Conservation (phyloP, 768 basidiomycete genomes). For the Mrakia frigida region DNA sequence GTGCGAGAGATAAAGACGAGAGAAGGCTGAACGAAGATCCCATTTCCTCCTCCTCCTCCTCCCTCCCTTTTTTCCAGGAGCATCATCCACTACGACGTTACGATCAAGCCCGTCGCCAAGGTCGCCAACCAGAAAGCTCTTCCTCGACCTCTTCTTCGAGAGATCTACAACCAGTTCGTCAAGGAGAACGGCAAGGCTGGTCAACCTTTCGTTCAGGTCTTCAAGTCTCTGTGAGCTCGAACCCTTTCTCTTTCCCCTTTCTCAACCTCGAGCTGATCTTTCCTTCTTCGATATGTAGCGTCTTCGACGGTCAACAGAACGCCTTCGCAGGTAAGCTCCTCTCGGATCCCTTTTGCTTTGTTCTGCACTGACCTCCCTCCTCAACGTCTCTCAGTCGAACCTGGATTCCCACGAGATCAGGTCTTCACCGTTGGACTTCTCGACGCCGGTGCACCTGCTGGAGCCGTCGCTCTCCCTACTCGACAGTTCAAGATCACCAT, state of each 20-base stretch:
- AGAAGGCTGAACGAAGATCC: not conserved
- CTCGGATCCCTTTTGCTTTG: no score
- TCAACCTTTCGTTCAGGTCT: not conserved
- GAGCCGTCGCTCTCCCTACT: constrained; percentile 2
- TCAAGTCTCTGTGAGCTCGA: constrained; percentile 6
- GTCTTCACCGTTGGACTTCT: not conserved
- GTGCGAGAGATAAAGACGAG: not conserved
- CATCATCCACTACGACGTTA: not conserved
- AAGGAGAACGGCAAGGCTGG: not conserved
- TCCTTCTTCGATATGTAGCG: not conserved
- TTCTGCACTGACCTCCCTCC: no score
- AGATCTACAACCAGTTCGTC: constrained; percentile 4
- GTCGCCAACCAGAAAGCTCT: constrained; percentile 9
- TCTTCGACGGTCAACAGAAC: constrained; percentile 3
- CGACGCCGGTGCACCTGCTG: not conserved
- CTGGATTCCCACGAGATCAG: not conserved
- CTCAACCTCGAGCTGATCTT: no score
- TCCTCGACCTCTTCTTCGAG: constrained; percentile 1
- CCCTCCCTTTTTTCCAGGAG: not conserved
- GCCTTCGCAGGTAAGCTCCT: not conserved
- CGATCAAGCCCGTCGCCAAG: constrained; percentile 3
- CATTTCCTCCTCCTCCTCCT: not conserved
- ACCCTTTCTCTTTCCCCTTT: no score
- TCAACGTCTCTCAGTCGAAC: not conserved
- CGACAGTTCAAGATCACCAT: constrained; percentile 9